Conservation (phyloP, 129 eudicot species). For the Daucus carota region DH1_v3.0 NC_030381.2:51637501-51638000, state of each 20-base stretch:
- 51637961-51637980: neutral
- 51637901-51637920: neutral
- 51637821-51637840: neutral
- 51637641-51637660: too few species aligned
- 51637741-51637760: neutral
- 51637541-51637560: neutral
- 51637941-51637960: neutral
- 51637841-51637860: neutral
- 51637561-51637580: neutral
- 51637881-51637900: neutral
- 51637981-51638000: neutral
- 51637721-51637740: neutral
- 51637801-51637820: neutral
- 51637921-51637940: too few species aligned
- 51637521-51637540: neutral
- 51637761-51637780: neutral
- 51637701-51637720: neutral
- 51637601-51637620: neutral
- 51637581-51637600: neutral
- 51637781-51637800: neutral
- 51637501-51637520: neutral
- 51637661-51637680: too few species aligned
- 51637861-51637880: neutral
- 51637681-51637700: neutral
- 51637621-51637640: neutral